These are phyloP conservation scores for Hebeloma cylindrosporum DNA, from an alignment of 768 basidiomycete species.

Conservation along the genomic window DNA sequence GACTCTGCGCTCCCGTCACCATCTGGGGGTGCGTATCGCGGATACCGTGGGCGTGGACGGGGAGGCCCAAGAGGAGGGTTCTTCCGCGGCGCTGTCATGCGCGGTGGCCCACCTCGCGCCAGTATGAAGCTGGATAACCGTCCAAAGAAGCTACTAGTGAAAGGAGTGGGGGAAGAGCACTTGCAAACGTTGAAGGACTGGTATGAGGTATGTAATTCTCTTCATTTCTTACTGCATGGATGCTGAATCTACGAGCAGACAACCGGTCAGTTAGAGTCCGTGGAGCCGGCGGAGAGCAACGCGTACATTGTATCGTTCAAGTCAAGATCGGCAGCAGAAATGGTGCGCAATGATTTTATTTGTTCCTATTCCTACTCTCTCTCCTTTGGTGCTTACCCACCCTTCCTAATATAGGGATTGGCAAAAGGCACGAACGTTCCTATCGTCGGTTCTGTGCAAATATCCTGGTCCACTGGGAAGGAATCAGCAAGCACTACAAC, in stretches of 20 bases:
- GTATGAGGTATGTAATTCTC: conserved; percentile 64
- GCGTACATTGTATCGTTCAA: conserved; percentile 61
- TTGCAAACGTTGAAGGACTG: conserved; percentile 71
- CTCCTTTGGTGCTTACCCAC: conserved; percentile 11
- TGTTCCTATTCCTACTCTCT: conserved; percentile 7
- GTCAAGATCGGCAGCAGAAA: conserved; percentile 72
- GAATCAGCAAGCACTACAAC: conserved; percentile 19
- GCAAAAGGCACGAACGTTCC: conserved; percentile 72
- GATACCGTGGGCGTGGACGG: conserved; percentile 68
- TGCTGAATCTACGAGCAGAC: conserved; percentile 39
- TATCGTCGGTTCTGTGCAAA: conserved; percentile 59
- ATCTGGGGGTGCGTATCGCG: conserved; percentile 50
- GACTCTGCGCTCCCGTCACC: conserved; percentile 46
- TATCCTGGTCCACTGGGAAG: conserved; percentile 62
- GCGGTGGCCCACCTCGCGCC: conserved; percentile 64
- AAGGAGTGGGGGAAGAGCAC: conserved; percentile 55
- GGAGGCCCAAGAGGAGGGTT: conserved; percentile 57
- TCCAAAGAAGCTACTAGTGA: conserved; percentile 75
- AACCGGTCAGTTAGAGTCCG: conserved; percentile 67
- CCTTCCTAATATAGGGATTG: conserved; percentile 49
- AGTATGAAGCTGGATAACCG: conserved; percentile 92
- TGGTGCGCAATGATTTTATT: conserved; percentile 41
- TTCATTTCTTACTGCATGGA: conserved; percentile 1
- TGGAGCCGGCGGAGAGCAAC: conserved; percentile 54
- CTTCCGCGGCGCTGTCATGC: conserved; percentile 55